These are phyloP conservation scores for Gymnopilus dilepis DNA, from an alignment of 768 basidiomycete species.

Conservation along the genomic window DNA sequence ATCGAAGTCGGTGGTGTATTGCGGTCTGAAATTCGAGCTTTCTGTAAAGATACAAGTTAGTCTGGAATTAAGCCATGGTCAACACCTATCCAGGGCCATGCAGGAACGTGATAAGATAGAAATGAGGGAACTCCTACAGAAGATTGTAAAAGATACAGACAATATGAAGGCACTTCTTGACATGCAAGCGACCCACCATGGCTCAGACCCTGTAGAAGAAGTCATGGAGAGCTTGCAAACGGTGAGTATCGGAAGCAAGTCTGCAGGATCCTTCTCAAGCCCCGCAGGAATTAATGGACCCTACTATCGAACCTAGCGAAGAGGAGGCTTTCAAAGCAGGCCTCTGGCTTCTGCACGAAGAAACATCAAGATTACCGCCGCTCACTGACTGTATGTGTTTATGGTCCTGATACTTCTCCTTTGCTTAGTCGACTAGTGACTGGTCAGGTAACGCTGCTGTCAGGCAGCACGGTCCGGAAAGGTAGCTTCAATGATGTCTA, in stretches of 20 bases:
- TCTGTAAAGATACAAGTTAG: conserved; percentile 25
- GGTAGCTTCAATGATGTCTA: conserved; percentile 48
- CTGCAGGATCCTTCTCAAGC: not conserved
- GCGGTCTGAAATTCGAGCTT: not conserved
- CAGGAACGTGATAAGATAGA: conserved; percentile 41
- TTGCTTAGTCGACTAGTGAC: conserved; percentile 37
- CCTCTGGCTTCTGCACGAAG: conserved; percentile 43
- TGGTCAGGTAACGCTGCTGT: conserved; percentile 42
- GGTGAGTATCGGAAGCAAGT: conserved; percentile 25
- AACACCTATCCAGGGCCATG: conserved; percentile 32
- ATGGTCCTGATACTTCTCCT: not conserved
- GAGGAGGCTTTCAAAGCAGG: conserved; percentile 41
- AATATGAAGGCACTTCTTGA: conserved; percentile 40
- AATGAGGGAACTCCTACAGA: conserved; percentile 39
- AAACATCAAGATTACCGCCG: conserved; percentile 46
- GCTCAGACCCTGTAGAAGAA: conserved; percentile 39
- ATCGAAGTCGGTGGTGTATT: not conserved
- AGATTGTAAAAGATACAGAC: conserved; percentile 36
- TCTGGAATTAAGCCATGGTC: conserved; percentile 33
- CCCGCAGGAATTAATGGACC: conserved; percentile 41
- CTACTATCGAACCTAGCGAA: conserved; percentile 35
- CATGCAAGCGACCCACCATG: conserved; percentile 34
- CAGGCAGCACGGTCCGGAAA: conserved; percentile 34
- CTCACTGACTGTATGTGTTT: conserved; percentile 43
- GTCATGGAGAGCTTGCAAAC: conserved; percentile 50